Base-by-base conservation (phyloP, 306 rosid genomes). In the Mimosa bimucronata region DNA sequence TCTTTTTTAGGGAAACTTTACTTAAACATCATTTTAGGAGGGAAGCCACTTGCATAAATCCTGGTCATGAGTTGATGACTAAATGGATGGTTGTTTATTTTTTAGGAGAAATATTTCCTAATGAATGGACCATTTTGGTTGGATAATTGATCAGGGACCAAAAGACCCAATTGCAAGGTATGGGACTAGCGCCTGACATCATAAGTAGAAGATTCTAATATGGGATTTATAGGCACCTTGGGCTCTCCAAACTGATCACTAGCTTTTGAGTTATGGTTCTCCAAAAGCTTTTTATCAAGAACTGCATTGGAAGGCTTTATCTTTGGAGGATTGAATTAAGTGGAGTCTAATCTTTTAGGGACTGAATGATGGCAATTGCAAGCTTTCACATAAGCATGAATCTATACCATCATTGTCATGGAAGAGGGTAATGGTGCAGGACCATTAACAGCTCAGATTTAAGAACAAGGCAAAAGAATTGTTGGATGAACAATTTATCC, bases 401-500 rank as follows among this genome's bases (percentile, higher is more conserved):
- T 48, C 76, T 23, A 74, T 50, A 66, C n/a, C 23, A 78, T 37
- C 66, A 42, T 45, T 73, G n/a, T 73, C 29, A 67, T 45, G 58
- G 29, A 55, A 40, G 37, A 62, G 29, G 31, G 42, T n/a, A 74
- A 31, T 2, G 30, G 23, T 7, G 57, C 58, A 58, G 52, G 67
- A 71, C 25, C 76, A 52, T 73, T 71, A 62, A 61, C 71, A 62
- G 31, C 34, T 65, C 66, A 76, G 57, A 70, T 71, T 84, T 76
- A 60, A 42, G 73, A 50, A 41, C 50, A 80, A 64, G 48, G 76
- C 75, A 72, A 57, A 76, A 40, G 64, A 42, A 64, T 37, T n/a
- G 42, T 15, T 66, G 34, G 71, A 57, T 19, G 48, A 42, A 73
- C 42, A 73, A 74, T 77, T 82, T 61, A 84, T 31, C 34, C 34